Evolutionary conservation across 306 rosid species (phyloP).

Genomic region (Elaeagnus macrophylla): DNA sequence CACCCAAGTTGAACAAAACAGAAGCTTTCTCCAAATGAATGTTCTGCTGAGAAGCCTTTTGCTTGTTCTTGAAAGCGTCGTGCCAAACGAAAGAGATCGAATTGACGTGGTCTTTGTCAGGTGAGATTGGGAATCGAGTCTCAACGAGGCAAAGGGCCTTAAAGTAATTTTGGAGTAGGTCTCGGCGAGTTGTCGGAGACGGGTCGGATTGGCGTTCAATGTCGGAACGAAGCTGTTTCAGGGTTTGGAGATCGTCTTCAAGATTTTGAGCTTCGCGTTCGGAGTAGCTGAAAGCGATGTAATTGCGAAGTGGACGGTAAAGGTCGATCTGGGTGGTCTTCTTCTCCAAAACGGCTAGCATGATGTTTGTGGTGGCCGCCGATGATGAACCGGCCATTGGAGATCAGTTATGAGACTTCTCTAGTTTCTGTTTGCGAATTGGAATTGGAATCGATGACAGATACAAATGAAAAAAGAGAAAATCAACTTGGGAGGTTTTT

Average conservation of each 20-base stretch:
- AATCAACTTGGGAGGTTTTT: no score
- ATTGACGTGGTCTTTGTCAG: conserved; percentile 77
- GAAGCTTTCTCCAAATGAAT: conserved; percentile 91
- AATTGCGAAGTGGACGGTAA: conserved; percentile 85
- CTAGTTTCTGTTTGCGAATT: no score
- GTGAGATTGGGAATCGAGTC: conserved; percentile 91
- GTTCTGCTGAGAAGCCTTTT: conserved; percentile 86
- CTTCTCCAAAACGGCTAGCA: conserved; percentile 92
- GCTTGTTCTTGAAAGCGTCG: conserved; percentile 80
- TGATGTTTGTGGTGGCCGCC: conserved; percentile 44
- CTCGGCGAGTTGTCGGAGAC: conserved; percentile 73
- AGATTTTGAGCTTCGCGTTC: conserved; percentile 91
- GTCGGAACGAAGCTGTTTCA: conserved; percentile 72
- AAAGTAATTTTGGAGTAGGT: conserved; percentile 65
- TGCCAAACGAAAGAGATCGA: conserved; percentile 72
- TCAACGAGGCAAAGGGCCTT: conserved; percentile 80
- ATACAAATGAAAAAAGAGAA: no score
- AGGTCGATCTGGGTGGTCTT: conserved; percentile 64
- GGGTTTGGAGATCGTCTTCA: conserved; percentile 92
- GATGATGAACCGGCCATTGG: conserved; percentile 53
- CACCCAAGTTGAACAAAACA: conserved; percentile 74
- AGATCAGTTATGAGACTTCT: not conserved
- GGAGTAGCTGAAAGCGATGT: conserved; percentile 77
- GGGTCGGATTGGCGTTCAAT: conserved; percentile 83
- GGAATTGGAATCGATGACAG: no score